Percentiles rank a stretch among this genome's conserved stretches.
phyloP scores from a whole-genome alignment of 371 early-diverging fungal species.

The Apophysomyces elegans region DNA sequence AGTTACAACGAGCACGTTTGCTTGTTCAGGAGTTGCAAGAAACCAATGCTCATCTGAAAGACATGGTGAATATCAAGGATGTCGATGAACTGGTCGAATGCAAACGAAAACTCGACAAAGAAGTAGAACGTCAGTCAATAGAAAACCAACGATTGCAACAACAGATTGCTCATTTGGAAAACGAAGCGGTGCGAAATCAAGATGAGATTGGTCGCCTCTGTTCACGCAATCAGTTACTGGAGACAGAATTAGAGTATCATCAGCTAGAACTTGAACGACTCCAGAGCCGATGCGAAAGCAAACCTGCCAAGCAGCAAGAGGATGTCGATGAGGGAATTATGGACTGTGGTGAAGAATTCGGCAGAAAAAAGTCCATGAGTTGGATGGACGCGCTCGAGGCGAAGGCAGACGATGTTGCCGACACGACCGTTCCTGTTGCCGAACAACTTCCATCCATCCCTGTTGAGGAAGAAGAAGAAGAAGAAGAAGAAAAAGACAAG shows the following conservation, averaged over 20 bases:
- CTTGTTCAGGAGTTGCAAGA: background rate
- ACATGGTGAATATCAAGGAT: constrained; percentile 3
- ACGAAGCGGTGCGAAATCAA: constrained; percentile 10
- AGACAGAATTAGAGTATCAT: constrained; percentile 10
- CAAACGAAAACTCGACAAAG: constrained; percentile 12
- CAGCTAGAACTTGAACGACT: constrained; percentile 12
- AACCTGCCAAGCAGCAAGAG: constrained; percentile 12
- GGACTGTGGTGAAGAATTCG: constrained; percentile 30
- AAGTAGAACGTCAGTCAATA: constrained; percentile 4
- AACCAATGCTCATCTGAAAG: background rate
- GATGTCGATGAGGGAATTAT: constrained; percentile 14
- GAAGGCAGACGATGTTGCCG: constrained; percentile 6
- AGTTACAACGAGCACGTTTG: background rate
- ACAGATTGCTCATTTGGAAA: constrained; percentile 1
- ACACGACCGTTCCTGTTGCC: constrained; percentile 14
- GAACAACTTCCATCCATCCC: background rate
- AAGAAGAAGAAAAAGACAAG: background rate
- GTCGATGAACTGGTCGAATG: constrained; percentile 9
- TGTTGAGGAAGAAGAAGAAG: background rate
- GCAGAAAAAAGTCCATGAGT: constrained; percentile 4
- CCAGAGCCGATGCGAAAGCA: constrained; percentile 11
- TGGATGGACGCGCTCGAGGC: constrained; percentile 4
- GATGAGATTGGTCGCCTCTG: constrained; percentile 18
- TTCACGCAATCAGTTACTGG: constrained; percentile 18
- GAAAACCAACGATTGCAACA: background rate